These are phyloP conservation scores for Scenedesmus sp. DNA, from an alignment of 163 green algal species.

Conservation along the genomic window DNA sequence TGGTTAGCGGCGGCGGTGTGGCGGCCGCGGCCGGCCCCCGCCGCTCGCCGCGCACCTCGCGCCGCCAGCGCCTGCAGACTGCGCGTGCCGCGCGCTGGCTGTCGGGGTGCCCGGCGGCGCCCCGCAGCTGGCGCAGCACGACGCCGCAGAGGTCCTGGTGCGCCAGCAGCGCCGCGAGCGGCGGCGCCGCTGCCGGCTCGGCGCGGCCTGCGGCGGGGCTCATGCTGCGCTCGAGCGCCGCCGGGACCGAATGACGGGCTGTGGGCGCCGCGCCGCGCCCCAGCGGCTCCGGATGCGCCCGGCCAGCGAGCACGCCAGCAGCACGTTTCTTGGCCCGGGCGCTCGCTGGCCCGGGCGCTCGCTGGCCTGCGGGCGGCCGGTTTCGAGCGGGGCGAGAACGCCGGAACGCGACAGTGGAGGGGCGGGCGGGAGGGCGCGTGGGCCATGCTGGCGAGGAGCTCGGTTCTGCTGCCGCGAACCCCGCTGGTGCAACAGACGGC, in stretches of 20 bases:
- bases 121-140: not conserved
- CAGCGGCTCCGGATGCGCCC: not conserved
- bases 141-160: not conserved
- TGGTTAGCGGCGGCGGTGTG: not conserved
- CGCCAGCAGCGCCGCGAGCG: not conserved
- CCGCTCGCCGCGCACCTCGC: not conserved
- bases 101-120: no score
- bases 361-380: no score
- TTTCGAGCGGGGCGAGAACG: no score
- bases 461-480: no score
- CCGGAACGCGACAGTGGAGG: no score
- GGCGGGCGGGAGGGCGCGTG: no score
- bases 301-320: not conserved
- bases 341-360: no score
- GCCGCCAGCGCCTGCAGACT: constrained; percentile 23
- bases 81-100: no score
- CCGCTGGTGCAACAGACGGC: no score
- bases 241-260: no score
- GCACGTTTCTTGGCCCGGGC: not conserved
- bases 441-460: no score
- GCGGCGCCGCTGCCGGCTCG: not conserved
- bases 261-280: not conserved
- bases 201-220: not conserved
- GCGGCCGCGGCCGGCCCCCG: not conserved
- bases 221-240: not conserved